Evolutionary conservation across 2,329 filamentous ascomycete species (phyloP).

Genomic region (Xylariaceae sp.): DNA sequence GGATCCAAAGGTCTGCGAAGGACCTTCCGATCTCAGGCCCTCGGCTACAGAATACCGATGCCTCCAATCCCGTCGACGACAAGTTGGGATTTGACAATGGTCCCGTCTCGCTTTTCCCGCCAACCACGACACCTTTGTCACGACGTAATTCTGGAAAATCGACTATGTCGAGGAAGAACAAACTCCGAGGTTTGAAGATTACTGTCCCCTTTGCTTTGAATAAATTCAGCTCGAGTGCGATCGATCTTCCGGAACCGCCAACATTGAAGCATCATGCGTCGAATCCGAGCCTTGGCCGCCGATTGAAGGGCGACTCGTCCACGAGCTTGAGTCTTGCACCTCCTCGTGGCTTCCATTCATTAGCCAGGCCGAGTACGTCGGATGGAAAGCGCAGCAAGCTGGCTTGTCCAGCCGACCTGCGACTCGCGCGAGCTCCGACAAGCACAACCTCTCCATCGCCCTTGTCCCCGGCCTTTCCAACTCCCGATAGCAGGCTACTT

Average conservation of each 20-base stretch:
- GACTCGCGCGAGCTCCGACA: slow-evolving; percentile 32
- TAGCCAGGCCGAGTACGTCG: slow-evolving; percentile 29
- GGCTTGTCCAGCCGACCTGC: slow-evolving; percentile 45
- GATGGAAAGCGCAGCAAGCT: slow-evolving; percentile 35
- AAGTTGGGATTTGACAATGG: slow-evolving; percentile 13
- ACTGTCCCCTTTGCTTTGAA: slow-evolving; percentile 34
- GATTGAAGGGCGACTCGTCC: slow-evolving; percentile 33
- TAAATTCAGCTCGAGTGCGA: slow-evolving; percentile 40
- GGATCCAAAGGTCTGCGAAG: slow-evolving; percentile 31
- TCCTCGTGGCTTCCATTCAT: slow-evolving; percentile 30
- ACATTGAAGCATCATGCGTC: slow-evolving; percentile 26
- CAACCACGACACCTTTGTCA: slow-evolving; percentile 19
- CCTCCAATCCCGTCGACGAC: slow-evolving; percentile 7
- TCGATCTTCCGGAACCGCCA: slow-evolving; percentile 35
- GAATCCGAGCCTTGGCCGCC: slow-evolving; percentile 29
- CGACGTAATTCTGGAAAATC: slow-evolving; percentile 40
- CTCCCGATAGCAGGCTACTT: slow-evolving; percentile 10
- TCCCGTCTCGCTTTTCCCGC: slow-evolving; percentile 8
- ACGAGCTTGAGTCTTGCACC: slow-evolving; percentile 29
- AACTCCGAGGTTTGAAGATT: slow-evolving; percentile 21
- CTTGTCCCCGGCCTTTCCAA: slow-evolving; percentile 5
- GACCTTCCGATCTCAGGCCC: slow-evolving; percentile 25
- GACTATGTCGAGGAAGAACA: slow-evolving; percentile 20
- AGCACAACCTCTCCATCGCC: no score
- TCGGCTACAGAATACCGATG: slow-evolving; percentile 16